phyloP scores from a whole-genome alignment of 768 basidiomycete genomes.

The Cubamyces lactineus region DNA sequence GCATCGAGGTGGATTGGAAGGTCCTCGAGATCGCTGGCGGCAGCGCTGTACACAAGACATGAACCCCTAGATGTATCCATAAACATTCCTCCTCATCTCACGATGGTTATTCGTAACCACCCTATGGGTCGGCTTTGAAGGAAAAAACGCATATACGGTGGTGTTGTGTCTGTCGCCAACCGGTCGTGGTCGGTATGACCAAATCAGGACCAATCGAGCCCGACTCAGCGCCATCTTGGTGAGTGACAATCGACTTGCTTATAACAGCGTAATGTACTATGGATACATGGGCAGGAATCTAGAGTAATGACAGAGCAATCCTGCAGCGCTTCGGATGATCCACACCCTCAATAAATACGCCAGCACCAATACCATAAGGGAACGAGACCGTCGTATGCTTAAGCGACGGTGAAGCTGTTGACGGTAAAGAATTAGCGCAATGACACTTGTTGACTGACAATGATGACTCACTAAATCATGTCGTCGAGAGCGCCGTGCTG shows the following conservation, averaged over 20 bases:
- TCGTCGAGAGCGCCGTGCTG: conserved; percentile 45
- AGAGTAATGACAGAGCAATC: neutral
- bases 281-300: conserved; percentile 3
- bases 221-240: no score
- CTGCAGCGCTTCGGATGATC: conserved; percentile 7
- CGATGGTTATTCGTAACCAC: no score
- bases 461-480: conserved; percentile 34
- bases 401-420: conserved; percentile 27
- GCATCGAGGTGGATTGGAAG: conserved; percentile 90
- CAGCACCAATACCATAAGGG: neutral
- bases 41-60: conserved; percentile 32
- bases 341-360: conserved; percentile 20
- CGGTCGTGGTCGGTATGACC: no score
- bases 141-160: no score
- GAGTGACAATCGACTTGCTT: neutral
- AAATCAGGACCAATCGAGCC: no score
- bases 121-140: no score
- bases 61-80: neutral
- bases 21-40: conserved; percentile 69
- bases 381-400: neutral
- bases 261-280: conserved; percentile 7
- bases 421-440: neutral
- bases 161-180: no score
- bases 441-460: neutral
- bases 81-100: neutral